Conservation (phyloP, 192 early-diverging fungal species). For the Piromyces finnis region DNA sequence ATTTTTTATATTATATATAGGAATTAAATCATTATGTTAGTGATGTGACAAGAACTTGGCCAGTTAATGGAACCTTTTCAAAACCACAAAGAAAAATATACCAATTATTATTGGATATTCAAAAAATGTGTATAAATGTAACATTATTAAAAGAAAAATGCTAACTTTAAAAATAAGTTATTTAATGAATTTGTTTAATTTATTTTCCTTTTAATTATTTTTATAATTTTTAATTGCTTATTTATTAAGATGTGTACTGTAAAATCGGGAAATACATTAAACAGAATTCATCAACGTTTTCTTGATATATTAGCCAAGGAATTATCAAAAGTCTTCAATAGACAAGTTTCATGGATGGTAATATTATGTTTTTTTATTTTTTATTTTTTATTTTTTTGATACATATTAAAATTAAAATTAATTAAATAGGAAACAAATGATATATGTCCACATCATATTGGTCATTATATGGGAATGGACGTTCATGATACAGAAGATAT, state of each 20-base stretch:
- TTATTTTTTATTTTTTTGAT: too few species aligned
- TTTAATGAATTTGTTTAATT: too few species aligned
- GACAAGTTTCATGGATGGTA: slow-evolving; percentile 42
- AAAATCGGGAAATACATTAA: slow-evolving; percentile 35
- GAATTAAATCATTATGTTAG: slow-evolving; percentile 78
- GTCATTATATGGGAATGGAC: slow-evolving; percentile 87
- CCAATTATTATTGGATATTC: slow-evolving; percentile 60
- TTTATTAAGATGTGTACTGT: slow-evolving; percentile 17
- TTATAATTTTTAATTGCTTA: background rate
- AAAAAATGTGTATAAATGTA: slow-evolving; percentile 70
- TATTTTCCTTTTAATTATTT: slow-evolving; percentile 1
- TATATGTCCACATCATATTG: slow-evolving; percentile 87
- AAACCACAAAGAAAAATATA: slow-evolving; percentile 66
- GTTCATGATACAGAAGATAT: slow-evolving; percentile 77
- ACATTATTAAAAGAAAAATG: slow-evolving; percentile 8
- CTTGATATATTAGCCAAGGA: slow-evolving; percentile 49
- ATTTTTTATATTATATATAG: slow-evolving; percentile 3
- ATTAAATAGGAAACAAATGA: slow-evolving; percentile 10
- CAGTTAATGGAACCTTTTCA: slow-evolving; percentile 71
- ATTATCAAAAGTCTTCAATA: slow-evolving; percentile 38
- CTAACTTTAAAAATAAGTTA: too few species aligned
- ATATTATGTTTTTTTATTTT: too few species aligned
- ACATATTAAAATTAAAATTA: too few species aligned
- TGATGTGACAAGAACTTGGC: slow-evolving; percentile 89
- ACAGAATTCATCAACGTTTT: slow-evolving; percentile 66